These are phyloP conservation scores for Solanum chacoense DNA, from an alignment of 305 asterid genomes.

Conservation along the genomic window DNA sequence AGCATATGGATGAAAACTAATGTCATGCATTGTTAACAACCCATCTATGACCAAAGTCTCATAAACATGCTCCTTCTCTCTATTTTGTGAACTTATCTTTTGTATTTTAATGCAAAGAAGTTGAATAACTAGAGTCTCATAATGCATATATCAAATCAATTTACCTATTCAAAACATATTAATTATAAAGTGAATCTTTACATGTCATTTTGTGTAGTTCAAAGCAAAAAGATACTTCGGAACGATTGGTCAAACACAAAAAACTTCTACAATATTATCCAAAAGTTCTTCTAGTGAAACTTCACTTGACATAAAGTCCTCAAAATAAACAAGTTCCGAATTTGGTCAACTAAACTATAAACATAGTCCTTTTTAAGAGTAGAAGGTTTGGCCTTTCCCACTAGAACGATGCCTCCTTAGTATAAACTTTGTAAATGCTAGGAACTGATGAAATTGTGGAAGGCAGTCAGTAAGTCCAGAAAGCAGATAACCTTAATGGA, in stretches of 20 bases:
- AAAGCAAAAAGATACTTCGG: not conserved
- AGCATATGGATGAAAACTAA: not conserved
- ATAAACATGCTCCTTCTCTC: not conserved
- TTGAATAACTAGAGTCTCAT: not conserved
- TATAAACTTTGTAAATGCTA: not conserved
- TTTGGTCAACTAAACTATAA: not conserved
- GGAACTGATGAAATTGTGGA: not conserved
- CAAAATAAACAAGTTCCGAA: not conserved
- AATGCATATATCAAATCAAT: not conserved
- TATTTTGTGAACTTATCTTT: not conserved
- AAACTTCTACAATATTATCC: not conserved
- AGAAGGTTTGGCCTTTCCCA: not conserved
- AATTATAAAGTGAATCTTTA: not conserved
- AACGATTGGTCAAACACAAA: not conserved
- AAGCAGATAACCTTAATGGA: not conserved
- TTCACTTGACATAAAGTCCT: not conserved
- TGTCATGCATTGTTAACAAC: not conserved
- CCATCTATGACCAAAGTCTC: not conserved
- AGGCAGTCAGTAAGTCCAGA: not conserved
- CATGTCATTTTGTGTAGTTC: not conserved
- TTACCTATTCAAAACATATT: not conserved
- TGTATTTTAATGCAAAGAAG: not conserved
- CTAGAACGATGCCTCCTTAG: not conserved
- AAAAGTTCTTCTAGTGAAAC: not conserved
- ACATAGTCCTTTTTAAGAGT: not conserved